A percentile compares a stretch with the other conserved stretches of the same genome.
Evolutionary conservation across 2,329 filamentous ascomycete genomes (phyloP).

Genomic region (Aspergillus bombycis): DNA sequence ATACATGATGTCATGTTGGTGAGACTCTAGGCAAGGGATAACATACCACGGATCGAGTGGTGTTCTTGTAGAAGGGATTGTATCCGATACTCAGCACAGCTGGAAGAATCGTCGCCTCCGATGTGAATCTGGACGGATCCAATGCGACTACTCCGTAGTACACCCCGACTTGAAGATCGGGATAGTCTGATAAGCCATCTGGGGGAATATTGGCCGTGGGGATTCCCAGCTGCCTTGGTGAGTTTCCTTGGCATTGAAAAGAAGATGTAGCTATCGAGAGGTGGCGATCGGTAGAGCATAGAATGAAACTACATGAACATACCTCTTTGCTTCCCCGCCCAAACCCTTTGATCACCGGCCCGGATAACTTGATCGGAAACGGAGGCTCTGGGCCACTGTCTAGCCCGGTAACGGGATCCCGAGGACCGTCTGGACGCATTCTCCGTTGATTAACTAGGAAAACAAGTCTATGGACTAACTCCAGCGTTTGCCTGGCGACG

Average conservation of each 20-base stretch:
- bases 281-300: neutral
- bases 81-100: slow-evolving; percentile 96
- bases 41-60: slow-evolving; percentile 70
- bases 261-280: neutral
- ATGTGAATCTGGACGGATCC: slow-evolving; percentile 44
- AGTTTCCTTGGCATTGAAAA: neutral
- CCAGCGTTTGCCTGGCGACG: neutral
- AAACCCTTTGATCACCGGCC: slow-evolving; percentile 89
- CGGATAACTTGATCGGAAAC: slow-evolving; percentile 81
- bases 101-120: slow-evolving; percentile 61
- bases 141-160: slow-evolving; percentile 93
- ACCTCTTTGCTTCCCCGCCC: slow-evolving; percentile 92
- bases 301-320: slow-evolving; percentile 22
- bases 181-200: slow-evolving; percentile 64
- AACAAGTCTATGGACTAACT: neutral
- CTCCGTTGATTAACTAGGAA: neutral
- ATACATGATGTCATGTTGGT: neutral
- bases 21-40: neutral
- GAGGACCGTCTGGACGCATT: slow-evolving; percentile 56
- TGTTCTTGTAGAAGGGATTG: slow-evolving; percentile 98
- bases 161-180: slow-evolving; percentile 72
- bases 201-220: slow-evolving; percentile 87
- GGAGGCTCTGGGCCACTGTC: slow-evolving; percentile 74
- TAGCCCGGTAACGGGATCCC: slow-evolving; percentile 73
- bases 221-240: slow-evolving; percentile 77